Base-by-base conservation (phyloP, 2,329 filamentous ascomycete species). In the Pezicula carpinea region DNA sequence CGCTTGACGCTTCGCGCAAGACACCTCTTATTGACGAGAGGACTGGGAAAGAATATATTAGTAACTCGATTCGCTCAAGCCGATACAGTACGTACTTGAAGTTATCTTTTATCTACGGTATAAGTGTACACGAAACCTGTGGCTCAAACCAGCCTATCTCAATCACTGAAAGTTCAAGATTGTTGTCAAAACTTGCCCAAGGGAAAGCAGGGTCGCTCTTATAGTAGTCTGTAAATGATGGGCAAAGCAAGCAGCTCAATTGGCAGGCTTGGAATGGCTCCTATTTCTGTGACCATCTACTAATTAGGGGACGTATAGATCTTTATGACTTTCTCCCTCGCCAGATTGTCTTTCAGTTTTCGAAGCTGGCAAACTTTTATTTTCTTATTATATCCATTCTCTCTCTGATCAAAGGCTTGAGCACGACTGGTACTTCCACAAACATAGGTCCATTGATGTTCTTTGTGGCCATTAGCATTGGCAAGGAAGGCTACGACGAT, bases 281-380 rank as follows among this genome's bases (percentile, higher is more conserved):
- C 4, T 35, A 3, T 10, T 23, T 39, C 11, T 14, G 5, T 22
- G 17, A 23, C n/a, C 6, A 15, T 29, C 3, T 40, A 19, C 38
- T 40, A n/a, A 40, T 22, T 14, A 6, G 5, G 26, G 13, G 22
- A 22, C n/a, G 15, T 38, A 23, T n/a, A 40, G 38, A 87, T 1
- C 66, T 90, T 2, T 96, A 84, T 81, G 87, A 90, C 61, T 97
- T 97, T 59, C 61, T 96, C 10, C 91, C 91, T 0, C 85, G 87
- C 51, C 92, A 96, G 65, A 70, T 97, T 5, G 77, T 92, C 47
- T 93, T 89, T 43, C 92, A 97, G 64, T 96, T 96, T 61, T 92
- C 88, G 53, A 95, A 96, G 64, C 74, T 96, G 35, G 90, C 89
- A 57, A 96, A 97, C 69, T 95, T 95, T 59, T 96, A 96, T 68